phyloP scores from a whole-genome alignment of 2,329 filamentous ascomycete species.

The Mycosphaerelloides madeirae region DNA sequence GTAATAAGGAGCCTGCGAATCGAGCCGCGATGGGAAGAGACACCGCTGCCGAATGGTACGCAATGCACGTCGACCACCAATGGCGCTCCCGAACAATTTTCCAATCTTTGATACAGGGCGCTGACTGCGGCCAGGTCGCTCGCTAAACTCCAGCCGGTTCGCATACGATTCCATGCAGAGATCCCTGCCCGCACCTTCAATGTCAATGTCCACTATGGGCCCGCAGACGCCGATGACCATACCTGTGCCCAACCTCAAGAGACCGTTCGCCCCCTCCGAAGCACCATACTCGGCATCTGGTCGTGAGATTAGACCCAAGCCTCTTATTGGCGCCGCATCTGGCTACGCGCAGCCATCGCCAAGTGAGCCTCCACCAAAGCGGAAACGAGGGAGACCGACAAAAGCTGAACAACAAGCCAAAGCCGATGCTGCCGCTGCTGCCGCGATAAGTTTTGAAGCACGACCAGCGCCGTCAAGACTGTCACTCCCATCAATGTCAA shows the following conservation, averaged over 20 bases:
- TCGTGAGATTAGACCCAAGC: constrained; percentile 44
- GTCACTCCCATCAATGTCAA: background rate
- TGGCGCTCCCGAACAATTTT: background rate
- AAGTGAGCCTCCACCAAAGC: constrained; percentile 34
- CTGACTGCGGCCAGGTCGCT: constrained; percentile 28
- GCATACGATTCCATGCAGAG: constrained; percentile 29
- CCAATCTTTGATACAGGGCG: constrained; percentile 6
- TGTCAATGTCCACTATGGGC: constrained; percentile 18
- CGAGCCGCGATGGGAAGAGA: constrained; percentile 47
- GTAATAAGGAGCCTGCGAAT: constrained; percentile 42
- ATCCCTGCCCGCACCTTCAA: constrained; percentile 17
- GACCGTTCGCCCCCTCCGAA: constrained; percentile 26
- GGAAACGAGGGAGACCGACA: constrained; percentile 46
- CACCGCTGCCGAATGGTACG: constrained; percentile 47
- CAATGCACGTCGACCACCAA: too few species aligned
- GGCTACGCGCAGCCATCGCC: constrained; percentile 20
- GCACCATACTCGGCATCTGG: constrained; percentile 21
- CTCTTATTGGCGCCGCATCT: constrained; percentile 22
- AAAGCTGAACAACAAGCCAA: constrained; percentile 45
- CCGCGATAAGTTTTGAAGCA: background rate
- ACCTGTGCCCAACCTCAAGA: constrained; percentile 23
- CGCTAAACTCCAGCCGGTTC: constrained; percentile 29
- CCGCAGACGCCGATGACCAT: constrained; percentile 26
- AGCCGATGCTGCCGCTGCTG: constrained; percentile 33
- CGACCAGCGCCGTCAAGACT: too few species aligned